phyloP scores from a whole-genome alignment of 169 alveolate genomes.

The Cryptosporidium parvum region DNA sequence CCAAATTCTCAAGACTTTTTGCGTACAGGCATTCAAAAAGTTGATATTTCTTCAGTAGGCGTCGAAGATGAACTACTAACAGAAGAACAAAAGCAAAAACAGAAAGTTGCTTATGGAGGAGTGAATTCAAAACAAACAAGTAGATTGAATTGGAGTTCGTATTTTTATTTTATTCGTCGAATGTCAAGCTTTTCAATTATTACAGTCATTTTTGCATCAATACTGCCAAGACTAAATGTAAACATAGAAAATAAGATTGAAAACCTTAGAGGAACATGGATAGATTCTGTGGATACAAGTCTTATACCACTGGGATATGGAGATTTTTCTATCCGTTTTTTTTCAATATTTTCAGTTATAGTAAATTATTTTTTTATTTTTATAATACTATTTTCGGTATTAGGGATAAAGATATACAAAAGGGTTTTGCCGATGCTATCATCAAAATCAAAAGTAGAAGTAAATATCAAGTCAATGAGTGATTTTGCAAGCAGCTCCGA shows the following conservation, averaged over 20 bases:
- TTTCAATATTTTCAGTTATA: slow-evolving; percentile 36
- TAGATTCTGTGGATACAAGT: background rate
- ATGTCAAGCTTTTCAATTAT: slow-evolving; percentile 55
- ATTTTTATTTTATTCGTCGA: slow-evolving; percentile 38
- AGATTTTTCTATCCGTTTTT: background rate
- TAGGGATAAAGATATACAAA: slow-evolving; percentile 49
- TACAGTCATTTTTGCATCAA: slow-evolving; percentile 19
- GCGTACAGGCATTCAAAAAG: background rate
- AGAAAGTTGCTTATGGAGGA: slow-evolving; percentile 67
- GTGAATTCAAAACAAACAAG: slow-evolving; percentile 11
- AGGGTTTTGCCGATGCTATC: background rate
- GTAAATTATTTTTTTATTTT: slow-evolving; percentile 29
- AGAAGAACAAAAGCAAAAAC: slow-evolving; percentile 59
- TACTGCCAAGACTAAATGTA: slow-evolving; percentile 66
- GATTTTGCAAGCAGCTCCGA: slow-evolving; percentile 10
- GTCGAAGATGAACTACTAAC: slow-evolving; percentile 43
- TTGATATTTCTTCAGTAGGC: background rate
- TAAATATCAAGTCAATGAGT: slow-evolving; percentile 31
- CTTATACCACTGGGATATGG: slow-evolving; percentile 29
- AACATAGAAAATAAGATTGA: slow-evolving; percentile 9
- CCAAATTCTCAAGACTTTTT: slow-evolving; percentile 40
- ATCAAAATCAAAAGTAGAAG: slow-evolving; percentile 20
- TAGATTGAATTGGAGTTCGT: slow-evolving; percentile 34
- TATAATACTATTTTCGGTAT: slow-evolving; percentile 21
- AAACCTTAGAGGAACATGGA: slow-evolving; percentile 24